These are phyloP conservation scores for Chloris gayana DNA, from an alignment of 176 grass and related monocot genomes.

Conservation along the genomic window DNA sequence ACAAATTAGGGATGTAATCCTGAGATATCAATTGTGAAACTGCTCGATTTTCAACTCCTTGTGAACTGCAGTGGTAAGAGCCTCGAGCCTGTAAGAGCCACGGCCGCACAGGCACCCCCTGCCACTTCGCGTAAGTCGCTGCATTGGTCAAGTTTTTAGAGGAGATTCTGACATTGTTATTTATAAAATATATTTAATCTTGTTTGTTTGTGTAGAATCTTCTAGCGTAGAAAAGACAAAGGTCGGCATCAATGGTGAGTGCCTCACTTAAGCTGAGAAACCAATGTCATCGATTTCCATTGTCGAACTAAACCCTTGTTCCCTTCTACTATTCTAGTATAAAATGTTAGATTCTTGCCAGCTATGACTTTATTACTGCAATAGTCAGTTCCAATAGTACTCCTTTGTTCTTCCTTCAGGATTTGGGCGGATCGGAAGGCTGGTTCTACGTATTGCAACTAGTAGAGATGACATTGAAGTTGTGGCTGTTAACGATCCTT, in stretches of 20 bases:
- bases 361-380: neutral
- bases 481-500: slow-evolving; percentile 98
- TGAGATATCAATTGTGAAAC: neutral
- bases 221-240: slow-evolving; percentile 61
- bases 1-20: neutral
- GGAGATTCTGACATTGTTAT: neutral
- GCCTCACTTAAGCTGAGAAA: neutral
- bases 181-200: neutral
- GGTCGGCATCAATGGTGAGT: slow-evolving; percentile 87
- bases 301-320: neutral
- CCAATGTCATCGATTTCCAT: neutral
- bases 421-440: slow-evolving; percentile 91
- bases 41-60: neutral
- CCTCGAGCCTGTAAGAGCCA: slow-evolving; percentile 67
- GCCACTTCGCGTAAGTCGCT: slow-evolving; percentile 47
- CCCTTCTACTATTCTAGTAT: neutral
- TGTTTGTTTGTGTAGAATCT: slow-evolving; percentile 53
- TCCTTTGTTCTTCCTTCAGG: slow-evolving; percentile 50
- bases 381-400: neutral
- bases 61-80: slow-evolving; percentile 42
- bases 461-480: slow-evolving; percentile 95
- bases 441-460: slow-evolving; percentile 85
- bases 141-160: neutral
- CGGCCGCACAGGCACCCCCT: slow-evolving; percentile 59
- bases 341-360: neutral